Evolutionary conservation across 2,329 filamentous ascomycete species (phyloP), one percentile per base, ranked within the genome.

Genomic region (Fusarium lateritium): DNA sequence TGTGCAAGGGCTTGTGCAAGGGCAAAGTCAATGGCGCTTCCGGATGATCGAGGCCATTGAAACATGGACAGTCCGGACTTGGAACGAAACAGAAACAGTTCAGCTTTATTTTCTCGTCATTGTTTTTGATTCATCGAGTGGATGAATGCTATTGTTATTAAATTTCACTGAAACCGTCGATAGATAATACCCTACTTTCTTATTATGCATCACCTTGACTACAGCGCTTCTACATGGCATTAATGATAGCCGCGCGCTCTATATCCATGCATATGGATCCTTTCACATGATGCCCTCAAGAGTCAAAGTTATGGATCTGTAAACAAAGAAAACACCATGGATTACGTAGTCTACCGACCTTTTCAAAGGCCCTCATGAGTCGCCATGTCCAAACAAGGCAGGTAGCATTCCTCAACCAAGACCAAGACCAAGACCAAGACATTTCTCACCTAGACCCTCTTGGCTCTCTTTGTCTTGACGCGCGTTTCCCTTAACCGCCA

Each of bases 401-500:
- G 61, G 38, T 40, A 51, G 19, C 66, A 69, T 69, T 69, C 66
- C 66, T 55, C 54, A 43, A 40, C 47, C 21, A 58, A 69, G 61
- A 69, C 61, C 19, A 19, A 69, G 61, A 69, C 61, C 19, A 19
- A 19, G 19, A 40, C 47, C 21, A 58, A 69, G 61, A 69, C 61
- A 69, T 57, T 39, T 15, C 47, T 24, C 15, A 52, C 40, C 33
- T 39, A 45, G 51, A 61, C 36, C 17, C 43, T 55, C 26, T 22
- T 47, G 26, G 26, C 21, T 6, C 51, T 46, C 34, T 56, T 46
- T 34, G 21, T 34, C 31, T 55, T 45, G 66, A 70, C 66, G 66
- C 66, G 66, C 66, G 66, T 69, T 62, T 43, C 42, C 38, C 39
- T 34, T 56, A 69, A 50, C 55, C 49, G 65, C 65, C 65, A 60